A percentile compares a stretch with the other conserved stretches of the same genome.
Conservation (phyloP, 1,284 basidiomycete genomes). For the Takashimella koratensis region DNA sequence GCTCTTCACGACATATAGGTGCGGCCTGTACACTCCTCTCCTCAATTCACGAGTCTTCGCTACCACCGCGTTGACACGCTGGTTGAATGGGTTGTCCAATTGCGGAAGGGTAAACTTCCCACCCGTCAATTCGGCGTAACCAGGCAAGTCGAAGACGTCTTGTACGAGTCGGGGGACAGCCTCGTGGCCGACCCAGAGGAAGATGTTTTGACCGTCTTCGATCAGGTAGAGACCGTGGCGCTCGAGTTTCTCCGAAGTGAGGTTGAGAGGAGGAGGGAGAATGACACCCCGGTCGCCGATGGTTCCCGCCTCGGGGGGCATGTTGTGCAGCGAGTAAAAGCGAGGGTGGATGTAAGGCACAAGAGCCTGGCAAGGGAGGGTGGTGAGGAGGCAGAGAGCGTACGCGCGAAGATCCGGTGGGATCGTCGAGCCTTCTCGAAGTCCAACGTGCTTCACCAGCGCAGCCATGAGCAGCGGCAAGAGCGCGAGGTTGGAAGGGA, state of each 20-base stretch:
- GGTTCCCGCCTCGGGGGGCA: slow-evolving; percentile 55
- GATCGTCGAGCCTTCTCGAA: slow-evolving; percentile 92
- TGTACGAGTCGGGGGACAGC: slow-evolving; percentile 89
- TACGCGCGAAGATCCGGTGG: slow-evolving; percentile 94
- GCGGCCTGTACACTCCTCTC: slow-evolving; percentile 85
- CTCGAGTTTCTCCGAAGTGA: slow-evolving; percentile 90
- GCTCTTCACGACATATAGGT: slow-evolving; percentile 97
- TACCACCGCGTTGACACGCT: slow-evolving; percentile 87
- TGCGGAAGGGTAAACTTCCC: slow-evolving; percentile 88
- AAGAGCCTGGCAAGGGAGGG: slow-evolving; percentile 83
- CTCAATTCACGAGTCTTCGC: slow-evolving; percentile 79
- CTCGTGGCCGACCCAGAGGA: slow-evolving; percentile 95
- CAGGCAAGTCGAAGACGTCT: slow-evolving; percentile 91
- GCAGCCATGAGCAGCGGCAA: slow-evolving; percentile 85
- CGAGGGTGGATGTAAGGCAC: slow-evolving; percentile 91
- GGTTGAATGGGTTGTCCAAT: slow-evolving; percentile 88
- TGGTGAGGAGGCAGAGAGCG: slow-evolving; percentile 87
- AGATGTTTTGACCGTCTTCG: slow-evolving; percentile 96
- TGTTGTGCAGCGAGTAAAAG: slow-evolving; percentile 96
- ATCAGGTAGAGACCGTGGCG: slow-evolving; percentile 94
- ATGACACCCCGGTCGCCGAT: slow-evolving; percentile 41
- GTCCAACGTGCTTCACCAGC: slow-evolving; percentile 89
- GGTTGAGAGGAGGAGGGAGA: slow-evolving; percentile 63
- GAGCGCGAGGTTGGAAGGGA: slow-evolving; percentile 91
- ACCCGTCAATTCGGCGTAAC: slow-evolving; percentile 80